These are phyloP conservation scores for Eleusine indica DNA, from an alignment of 176 grass and related monocot genomes.

Conservation along the genomic window DNA sequence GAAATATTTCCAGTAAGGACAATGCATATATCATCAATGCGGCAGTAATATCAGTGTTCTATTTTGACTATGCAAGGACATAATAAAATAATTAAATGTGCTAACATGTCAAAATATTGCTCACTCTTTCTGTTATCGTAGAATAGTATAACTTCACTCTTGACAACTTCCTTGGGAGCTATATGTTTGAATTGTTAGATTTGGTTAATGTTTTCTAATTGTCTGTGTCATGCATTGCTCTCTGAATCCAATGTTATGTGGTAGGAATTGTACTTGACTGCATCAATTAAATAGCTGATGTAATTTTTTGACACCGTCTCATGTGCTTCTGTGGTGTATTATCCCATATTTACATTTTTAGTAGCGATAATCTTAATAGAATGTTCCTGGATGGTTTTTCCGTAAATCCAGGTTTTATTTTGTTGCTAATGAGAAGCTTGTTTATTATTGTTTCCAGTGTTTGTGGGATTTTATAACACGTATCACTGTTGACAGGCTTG, in stretches of 20 bases:
- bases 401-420: neutral
- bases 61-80: neutral
- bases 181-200: neutral
- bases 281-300: neutral
- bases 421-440: constrained; percentile 5
- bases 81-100: neutral
- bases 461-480: constrained; percentile 34
- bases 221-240: neutral
- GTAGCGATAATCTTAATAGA: constrained; percentile 11
- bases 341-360: neutral
- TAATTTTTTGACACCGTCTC: neutral
- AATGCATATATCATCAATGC: neutral
- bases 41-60: neutral
- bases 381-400: neutral
- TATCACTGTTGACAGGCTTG: constrained; percentile 63
- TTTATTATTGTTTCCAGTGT: constrained; percentile 38
- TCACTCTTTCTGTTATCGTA: neutral
- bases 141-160: constrained; percentile 2
- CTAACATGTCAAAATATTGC: neutral
- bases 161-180: constrained; percentile 16
- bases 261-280: neutral
- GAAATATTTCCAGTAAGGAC: neutral
- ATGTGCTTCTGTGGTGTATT: neutral
- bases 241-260: neutral
- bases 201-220: constrained; percentile 26